A percentile compares a stretch with the other conserved stretches of the same genome.
Evolutionary conservation across 371 early-diverging fungal genomes (phyloP).

Genomic region (Sporodiniella umbellata): DNA sequence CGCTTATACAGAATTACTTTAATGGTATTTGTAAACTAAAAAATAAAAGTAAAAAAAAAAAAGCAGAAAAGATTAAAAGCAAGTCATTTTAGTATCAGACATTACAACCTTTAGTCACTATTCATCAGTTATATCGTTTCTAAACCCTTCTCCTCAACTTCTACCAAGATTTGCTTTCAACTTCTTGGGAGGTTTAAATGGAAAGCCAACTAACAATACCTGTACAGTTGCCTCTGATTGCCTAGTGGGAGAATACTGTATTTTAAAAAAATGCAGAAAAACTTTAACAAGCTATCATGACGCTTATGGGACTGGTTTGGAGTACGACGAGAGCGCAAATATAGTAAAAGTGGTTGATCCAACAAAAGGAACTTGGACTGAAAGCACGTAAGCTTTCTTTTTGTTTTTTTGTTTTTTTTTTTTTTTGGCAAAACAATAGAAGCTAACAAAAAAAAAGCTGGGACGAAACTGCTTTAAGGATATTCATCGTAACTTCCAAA

Average conservation of each 20-base stretch:
- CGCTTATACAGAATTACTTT: conserved; percentile 55
- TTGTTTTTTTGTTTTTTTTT: no score
- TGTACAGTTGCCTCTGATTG: conserved; percentile 41
- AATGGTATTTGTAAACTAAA: conserved; percentile 45
- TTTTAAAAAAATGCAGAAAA: conserved; percentile 48
- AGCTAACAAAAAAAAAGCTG: conserved; percentile 28
- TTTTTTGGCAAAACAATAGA: background rate
- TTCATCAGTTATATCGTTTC: conserved; percentile 38
- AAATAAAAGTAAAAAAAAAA: no score
- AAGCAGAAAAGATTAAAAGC: no score
- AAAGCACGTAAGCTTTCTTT: conserved; percentile 72
- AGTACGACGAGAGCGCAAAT: conserved; percentile 48
- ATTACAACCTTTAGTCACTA: conserved; percentile 39
- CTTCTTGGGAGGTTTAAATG: conserved; percentile 56
- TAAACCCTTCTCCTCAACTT: conserved; percentile 35
- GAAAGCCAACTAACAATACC: conserved; percentile 17
- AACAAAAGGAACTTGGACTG: conserved; percentile 64
- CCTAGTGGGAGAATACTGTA: conserved; percentile 43
- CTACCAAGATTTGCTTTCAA: conserved; percentile 40
- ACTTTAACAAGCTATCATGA: conserved; percentile 63
- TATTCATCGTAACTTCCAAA: conserved; percentile 55
- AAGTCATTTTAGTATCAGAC: conserved; percentile 27
- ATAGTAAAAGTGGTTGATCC: conserved; percentile 56
- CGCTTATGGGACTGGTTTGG: conserved; percentile 73
- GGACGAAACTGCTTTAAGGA: conserved; percentile 51